phyloP scores from a whole-genome alignment of 2,329 filamentous ascomycete species.

The Epichloe gansuensis region DNA sequence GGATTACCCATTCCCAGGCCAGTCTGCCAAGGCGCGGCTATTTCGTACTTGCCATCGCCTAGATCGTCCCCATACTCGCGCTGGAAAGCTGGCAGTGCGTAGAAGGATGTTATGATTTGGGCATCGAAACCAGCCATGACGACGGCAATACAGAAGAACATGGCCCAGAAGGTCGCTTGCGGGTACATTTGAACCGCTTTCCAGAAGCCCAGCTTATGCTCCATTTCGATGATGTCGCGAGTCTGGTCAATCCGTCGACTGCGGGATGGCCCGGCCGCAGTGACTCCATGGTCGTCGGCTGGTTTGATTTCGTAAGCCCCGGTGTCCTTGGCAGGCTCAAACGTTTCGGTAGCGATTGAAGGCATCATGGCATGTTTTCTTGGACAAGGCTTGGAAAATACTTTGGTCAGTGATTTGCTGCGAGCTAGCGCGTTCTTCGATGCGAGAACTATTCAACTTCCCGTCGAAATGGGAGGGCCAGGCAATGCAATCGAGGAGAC shows the following conservation, averaged over 20 bases:
- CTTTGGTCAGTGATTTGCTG: no score
- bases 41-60: slow-evolving; percentile 23
- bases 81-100: slow-evolving; percentile 21
- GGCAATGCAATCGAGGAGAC: no score
- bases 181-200: slow-evolving; percentile 27
- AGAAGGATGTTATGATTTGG: slow-evolving; percentile 27
- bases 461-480: no score
- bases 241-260: slow-evolving; percentile 11
- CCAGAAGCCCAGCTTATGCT: slow-evolving; percentile 16
- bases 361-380: neutral
- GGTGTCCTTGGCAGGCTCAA: neutral
- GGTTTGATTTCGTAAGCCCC: neutral
- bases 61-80: slow-evolving; percentile 19
- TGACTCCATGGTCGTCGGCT: neutral
- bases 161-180: slow-evolving; percentile 18
- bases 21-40: slow-evolving; percentile 37
- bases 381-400: no score
- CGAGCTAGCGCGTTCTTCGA: no score
- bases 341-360: neutral
- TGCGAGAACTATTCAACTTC: no score
- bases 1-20: slow-evolving; percentile 32
- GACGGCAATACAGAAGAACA: slow-evolving; percentile 18
- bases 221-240: slow-evolving; percentile 12
- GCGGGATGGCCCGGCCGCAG: slow-evolving; percentile 1
- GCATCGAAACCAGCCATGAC: slow-evolving; percentile 23